Evolutionary conservation across 495 filamentous ascomycete genomes (phyloP), one percentile per base, ranked within the genome.

Genomic region (Daldinia vernicosa): DNA sequence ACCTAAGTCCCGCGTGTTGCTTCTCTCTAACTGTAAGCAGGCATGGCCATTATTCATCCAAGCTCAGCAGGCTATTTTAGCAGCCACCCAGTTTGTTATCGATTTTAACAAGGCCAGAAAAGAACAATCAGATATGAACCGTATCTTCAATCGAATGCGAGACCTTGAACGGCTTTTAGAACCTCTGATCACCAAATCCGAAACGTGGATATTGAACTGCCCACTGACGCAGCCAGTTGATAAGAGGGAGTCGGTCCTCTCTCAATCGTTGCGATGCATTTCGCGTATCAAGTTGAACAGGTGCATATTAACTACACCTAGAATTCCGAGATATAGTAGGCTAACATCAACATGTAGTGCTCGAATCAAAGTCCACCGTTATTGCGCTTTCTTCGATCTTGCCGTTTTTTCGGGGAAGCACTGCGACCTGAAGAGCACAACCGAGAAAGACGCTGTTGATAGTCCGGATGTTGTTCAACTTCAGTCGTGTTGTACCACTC

Each of bases 321-420:
- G 17, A 8, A 58, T 12, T 8, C 59, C n/a, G 11, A 53, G 5
- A 15, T 32, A 27, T 30, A 22, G 27, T 55, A 22, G 12, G 9
- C 63, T 76, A 33, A 77, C 70, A 24, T 19, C n/a, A 37, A 37
- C 58, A 50, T 59, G 6, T 63, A 89, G 87, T 79, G 86, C 87
- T 28, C 81, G 87, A 75, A 89, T 89, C 62, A 89, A 88, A 72
- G 77, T 84, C 1, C 87, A 89, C 55, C 85, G 87, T 15, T 89
- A 87, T 68, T 79, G 83, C 70, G 87, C 87, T 35, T 89, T 89
- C 74, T 85, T 82, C 47, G 86, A 89, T 63, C 82, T 87, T 1
- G 87, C 87, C 8, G 81, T 89, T 14, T 89, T 89, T 75, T 81
- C 84, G 12, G 85, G 84, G 50, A 84, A 83, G 60, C 87, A 89